Percentiles rank a stretch among this genome's conserved stretches.
These are phyloP conservation scores for Delonix regia DNA, from an alignment of 306 rosid species.

Conservation along the genomic window DNA sequence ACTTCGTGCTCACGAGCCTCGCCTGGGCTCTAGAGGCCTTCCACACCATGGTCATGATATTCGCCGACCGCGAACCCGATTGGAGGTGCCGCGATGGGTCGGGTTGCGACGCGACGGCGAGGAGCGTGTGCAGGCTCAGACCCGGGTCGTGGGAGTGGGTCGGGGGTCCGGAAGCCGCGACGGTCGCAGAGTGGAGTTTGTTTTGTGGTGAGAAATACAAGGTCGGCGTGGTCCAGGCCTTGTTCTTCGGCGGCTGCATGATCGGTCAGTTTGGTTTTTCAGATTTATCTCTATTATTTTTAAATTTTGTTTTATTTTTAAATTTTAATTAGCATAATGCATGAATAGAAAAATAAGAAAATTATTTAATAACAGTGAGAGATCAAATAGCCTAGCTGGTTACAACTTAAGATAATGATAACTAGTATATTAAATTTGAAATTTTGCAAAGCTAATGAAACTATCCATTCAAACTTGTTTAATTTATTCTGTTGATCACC, in stretches of 20 bases:
- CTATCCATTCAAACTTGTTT: too few species aligned
- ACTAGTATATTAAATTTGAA: too few species aligned
- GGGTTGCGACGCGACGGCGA: slow-evolving; percentile 42
- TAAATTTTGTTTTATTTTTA: background rate
- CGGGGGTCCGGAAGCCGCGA: slow-evolving; percentile 45
- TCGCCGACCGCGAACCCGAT: slow-evolving; percentile 74
- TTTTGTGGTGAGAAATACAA: slow-evolving; percentile 76
- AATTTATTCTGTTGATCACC: too few species aligned
- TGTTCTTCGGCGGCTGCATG: slow-evolving; percentile 95
- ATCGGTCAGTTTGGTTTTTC: slow-evolving; percentile 64
- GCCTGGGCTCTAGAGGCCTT: slow-evolving; percentile 95
- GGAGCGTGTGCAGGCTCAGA: slow-evolving; percentile 47
- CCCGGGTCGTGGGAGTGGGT: slow-evolving; percentile 82
- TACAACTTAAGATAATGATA: background rate
- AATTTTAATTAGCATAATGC: background rate
- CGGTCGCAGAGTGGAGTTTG: slow-evolving; percentile 76
- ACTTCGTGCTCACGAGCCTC: slow-evolving; percentile 77
- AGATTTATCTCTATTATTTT: background rate
- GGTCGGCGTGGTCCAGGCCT: slow-evolving; percentile 85
- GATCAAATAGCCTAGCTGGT: background rate
- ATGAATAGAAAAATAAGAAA: background rate
- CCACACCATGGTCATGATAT: slow-evolving; percentile 95
- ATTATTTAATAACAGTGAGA: background rate
- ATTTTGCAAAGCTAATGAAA: background rate
- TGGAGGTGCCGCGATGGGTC: slow-evolving; percentile 52